A percentile compares a stretch with the other conserved stretches of the same genome.
Evolutionary conservation across 2,329 filamentous ascomycete species (phyloP).

Genomic region (Diaporthe citri): DNA sequence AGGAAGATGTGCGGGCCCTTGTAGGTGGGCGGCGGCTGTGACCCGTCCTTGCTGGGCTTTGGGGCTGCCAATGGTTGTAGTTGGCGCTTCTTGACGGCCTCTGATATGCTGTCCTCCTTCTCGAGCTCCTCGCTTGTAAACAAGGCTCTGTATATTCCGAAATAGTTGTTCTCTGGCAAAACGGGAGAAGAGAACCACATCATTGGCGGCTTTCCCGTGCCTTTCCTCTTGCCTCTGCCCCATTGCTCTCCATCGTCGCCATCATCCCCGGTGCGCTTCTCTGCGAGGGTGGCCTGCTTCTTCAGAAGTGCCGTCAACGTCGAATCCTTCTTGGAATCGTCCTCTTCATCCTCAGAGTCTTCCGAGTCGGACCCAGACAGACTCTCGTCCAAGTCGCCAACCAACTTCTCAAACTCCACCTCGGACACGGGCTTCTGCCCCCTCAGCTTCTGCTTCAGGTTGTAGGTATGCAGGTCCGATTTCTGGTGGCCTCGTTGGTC

Average conservation of each 20-base stretch:
- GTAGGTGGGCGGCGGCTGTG: conserved; percentile 66
- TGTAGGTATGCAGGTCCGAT: conserved; percentile 94
- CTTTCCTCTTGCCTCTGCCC: conserved; percentile 60
- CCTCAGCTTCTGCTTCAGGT: conserved; percentile 90
- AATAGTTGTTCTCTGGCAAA: conserved; percentile 81
- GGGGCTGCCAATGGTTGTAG: conserved; percentile 70
- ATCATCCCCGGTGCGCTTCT: conserved; percentile 57
- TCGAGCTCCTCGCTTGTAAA: conserved; percentile 80
- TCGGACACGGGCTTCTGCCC: conserved; percentile 81
- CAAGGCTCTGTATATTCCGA: conserved; percentile 88
- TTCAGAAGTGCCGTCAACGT: conserved; percentile 83
- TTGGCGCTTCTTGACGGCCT: conserved; percentile 82
- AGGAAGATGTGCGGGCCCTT: conserved; percentile 90
- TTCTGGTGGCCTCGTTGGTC: conserved; percentile 90
- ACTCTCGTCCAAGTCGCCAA: conserved; percentile 90
- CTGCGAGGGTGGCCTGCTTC: conserved; percentile 82
- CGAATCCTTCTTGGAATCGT: conserved; percentile 70
- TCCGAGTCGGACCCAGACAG: conserved; percentile 88
- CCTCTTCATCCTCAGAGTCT: conserved; percentile 76
- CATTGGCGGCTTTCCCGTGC: conserved; percentile 77
- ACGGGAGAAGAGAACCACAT: conserved; percentile 86
- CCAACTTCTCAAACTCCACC: conserved; percentile 85
- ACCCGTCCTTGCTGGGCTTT: conserved; percentile 70
- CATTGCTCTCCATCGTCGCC: conserved; percentile 60
- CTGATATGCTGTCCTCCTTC: conserved; percentile 70